Evolutionary conservation across 2,329 filamentous ascomycete genomes (phyloP), one percentile per base, ranked within the genome.

Genomic region (Botrytis tulipae): DNA sequence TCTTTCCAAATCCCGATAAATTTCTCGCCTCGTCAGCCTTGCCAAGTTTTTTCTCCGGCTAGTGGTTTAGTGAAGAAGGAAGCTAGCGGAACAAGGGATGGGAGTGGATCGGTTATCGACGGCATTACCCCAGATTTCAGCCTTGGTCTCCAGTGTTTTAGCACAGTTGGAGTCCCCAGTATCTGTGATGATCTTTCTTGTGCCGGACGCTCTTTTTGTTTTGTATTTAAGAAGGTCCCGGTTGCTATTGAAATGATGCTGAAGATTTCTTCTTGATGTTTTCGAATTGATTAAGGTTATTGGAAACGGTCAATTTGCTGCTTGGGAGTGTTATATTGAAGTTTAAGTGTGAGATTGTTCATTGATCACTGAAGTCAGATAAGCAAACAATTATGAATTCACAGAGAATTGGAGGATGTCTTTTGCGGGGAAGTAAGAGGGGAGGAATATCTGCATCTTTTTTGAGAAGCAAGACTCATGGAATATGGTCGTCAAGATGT

Each of bases 401-500:
- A 51, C 67, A 72, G 25, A 42, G 72, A 68, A 69, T 67, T 59
- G 63, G 67, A 67, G 37, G 40, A 32, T 59, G 62, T 35, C 29
- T 75, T 35, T n/a, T 73, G n/a, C 57, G 68, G 44, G 46, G 62
- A 9, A 25, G 29, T 46, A 68, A 22, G 32, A 22, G 25, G 35
- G 66, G 66, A 16, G 10, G 48, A 3, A n/a, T 51, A 22, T 22
- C 67, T 42, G 25, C 22, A 44, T 60, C 16, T 20, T 20, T 6
- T 35, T 40, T 51, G 51, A 37, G 42, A 29, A 48, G 25, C 4
- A 32, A 32, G 1, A 35, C 3, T 14, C 57, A n/a, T 6, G 37
- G 29, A n/a, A 8, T 29, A 40, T 60, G 37, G n/a, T 29, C 16
- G 16, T 72, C 69, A 73, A 76, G 78, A 79, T 78, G 76, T 65